Evolutionary conservation across 495 filamentous ascomycete species (phyloP).

Genomic region (Neurospora sp.): DNA sequence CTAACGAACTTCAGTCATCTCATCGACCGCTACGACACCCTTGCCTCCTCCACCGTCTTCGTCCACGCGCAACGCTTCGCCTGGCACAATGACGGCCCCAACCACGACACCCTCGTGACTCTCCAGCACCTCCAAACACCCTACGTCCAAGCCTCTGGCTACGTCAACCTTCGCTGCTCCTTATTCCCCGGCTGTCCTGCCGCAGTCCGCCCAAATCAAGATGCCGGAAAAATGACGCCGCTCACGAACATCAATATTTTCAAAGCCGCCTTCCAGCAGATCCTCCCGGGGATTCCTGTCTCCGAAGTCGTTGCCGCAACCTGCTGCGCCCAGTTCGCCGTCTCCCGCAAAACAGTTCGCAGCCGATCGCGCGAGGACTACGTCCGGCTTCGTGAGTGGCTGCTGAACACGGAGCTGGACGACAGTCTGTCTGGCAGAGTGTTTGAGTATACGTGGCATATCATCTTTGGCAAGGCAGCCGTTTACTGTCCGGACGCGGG

Average conservation of each 20-base stretch:
- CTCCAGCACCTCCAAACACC: constrained; percentile 44
- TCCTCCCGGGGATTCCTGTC: constrained; percentile 40
- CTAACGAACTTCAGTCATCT: constrained; percentile 44
- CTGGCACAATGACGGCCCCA: constrained; percentile 54
- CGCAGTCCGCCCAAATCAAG: too few relatives aligned
- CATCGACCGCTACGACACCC: constrained; percentile 52
- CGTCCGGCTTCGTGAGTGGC: constrained; percentile 45
- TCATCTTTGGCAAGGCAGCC: constrained; percentile 32
- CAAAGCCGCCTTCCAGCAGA: constrained; percentile 41
- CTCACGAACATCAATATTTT: too few relatives aligned
- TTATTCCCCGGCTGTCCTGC: too few relatives aligned
- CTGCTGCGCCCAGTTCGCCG: constrained; percentile 67
- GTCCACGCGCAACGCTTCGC: constrained; percentile 51
- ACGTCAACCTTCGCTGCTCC: constrained; percentile 53
- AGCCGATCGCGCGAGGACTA: constrained; percentile 44
- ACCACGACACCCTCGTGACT: constrained; percentile 37
- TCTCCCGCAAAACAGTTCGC: constrained; percentile 42
- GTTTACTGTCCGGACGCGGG: constrained; percentile 47
- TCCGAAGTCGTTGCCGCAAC: constrained; percentile 40
- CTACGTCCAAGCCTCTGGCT: constrained; percentile 46
- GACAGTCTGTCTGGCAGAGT: constrained; percentile 52
- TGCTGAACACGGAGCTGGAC: constrained; percentile 46
- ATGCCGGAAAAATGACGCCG: too few relatives aligned
- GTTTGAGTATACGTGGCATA: constrained; percentile 68
- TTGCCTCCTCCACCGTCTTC: constrained; percentile 50